Percentiles rank a stretch among this genome's conserved stretches.
Conservation (phyloP, 352 stramenopile genomes). For the Phytophthora sansomeana region DNA sequence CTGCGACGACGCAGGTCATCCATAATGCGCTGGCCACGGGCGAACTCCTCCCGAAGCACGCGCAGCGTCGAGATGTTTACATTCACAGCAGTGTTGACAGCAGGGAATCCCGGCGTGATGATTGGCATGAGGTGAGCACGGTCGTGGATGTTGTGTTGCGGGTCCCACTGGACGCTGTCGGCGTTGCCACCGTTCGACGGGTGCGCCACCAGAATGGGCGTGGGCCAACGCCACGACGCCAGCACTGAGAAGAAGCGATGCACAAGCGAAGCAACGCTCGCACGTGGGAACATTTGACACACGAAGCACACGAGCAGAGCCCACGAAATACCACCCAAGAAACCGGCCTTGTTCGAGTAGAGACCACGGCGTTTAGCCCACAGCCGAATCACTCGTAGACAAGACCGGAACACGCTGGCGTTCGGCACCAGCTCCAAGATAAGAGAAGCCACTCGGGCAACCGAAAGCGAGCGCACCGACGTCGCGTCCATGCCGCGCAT, state of each 20-base stretch:
- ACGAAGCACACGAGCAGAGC: constrained; percentile 87
- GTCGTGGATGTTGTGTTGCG: constrained; percentile 78
- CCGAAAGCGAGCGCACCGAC: constrained; percentile 80
- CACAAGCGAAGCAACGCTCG: constrained; percentile 71
- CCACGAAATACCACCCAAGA: constrained; percentile 86
- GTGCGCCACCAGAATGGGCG: constrained; percentile 77
- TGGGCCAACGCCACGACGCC: constrained; percentile 84
- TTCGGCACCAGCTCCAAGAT: constrained; percentile 87
- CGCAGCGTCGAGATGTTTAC: constrained; percentile 81
- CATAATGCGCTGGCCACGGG: constrained; percentile 75
- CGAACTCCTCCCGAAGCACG: constrained; percentile 82
- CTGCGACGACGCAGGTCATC: constrained; percentile 71
- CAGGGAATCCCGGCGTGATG: constrained; percentile 85
- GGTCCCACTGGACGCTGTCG: constrained; percentile 75
- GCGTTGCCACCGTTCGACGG: constrained; percentile 48
- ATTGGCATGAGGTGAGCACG: constrained; percentile 88
- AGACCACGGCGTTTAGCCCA: constrained; percentile 81
- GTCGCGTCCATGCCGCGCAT: constrained; percentile 76
- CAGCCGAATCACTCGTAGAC: constrained; percentile 74
- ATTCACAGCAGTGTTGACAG: constrained; percentile 87
- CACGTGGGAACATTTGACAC: constrained; percentile 89
- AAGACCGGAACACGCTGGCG: constrained; percentile 70
- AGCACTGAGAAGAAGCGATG: constrained; percentile 87
- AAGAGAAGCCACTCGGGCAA: constrained; percentile 80
- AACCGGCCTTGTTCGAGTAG: constrained; percentile 89